A percentile compares a stretch with the other conserved stretches of the same genome.
Conservation (phyloP, 176 grass and related monocot genomes). For the Carex cristatella region DNA sequence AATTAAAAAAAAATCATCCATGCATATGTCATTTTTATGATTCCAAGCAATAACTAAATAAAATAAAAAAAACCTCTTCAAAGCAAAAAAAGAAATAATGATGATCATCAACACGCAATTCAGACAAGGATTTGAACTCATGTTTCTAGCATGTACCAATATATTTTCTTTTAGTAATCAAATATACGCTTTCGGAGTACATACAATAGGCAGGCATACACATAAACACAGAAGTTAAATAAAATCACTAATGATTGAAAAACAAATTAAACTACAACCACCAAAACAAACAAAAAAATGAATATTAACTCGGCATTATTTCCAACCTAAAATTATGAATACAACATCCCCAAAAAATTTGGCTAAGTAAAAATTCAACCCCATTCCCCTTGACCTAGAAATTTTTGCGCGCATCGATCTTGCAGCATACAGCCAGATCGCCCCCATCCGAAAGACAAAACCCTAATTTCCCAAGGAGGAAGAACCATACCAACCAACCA, state of each 20-base stretch:
- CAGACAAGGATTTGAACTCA: background rate
- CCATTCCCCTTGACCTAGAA: background rate
- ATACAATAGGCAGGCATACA: slow-evolving; percentile 9
- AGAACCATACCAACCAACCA: slow-evolving; percentile 9
- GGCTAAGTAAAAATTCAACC: slow-evolving; percentile 4
- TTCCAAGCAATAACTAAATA: background rate
- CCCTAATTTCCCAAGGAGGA: slow-evolving; percentile 7
- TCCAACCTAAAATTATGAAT: slow-evolving; percentile 38
- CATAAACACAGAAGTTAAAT: background rate
- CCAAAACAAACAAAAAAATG: slow-evolving; percentile 33
- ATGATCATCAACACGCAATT: background rate
- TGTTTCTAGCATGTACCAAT: background rate
- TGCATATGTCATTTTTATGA: background rate
- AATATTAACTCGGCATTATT: slow-evolving; percentile 67
- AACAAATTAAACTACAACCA: slow-evolving; percentile 13
- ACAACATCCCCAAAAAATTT: slow-evolving; percentile 50
- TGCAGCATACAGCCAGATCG: background rate
- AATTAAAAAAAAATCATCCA: background rate
- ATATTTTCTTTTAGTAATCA: background rate
- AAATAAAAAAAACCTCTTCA: background rate
- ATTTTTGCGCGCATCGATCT: background rate
- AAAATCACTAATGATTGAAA: slow-evolving; percentile 9
- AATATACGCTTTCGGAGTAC: slow-evolving; percentile 16
- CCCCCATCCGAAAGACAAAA: background rate
- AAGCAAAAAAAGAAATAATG: background rate